Conservation (phyloP, 2,329 filamentous ascomycete genomes). For the Rasamsonia emersonii region DNA sequence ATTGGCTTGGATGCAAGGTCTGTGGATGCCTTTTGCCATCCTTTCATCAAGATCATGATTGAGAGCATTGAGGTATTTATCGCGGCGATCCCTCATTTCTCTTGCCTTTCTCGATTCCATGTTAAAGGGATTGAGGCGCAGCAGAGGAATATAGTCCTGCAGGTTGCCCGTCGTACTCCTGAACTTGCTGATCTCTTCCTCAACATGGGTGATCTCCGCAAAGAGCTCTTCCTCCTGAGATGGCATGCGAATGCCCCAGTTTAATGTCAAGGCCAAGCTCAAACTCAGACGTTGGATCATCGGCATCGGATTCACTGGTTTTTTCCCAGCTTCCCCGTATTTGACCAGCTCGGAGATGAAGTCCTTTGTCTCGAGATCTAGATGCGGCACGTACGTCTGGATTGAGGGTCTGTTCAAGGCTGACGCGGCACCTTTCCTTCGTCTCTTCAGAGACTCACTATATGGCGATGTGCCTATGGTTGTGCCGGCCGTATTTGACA, state of each 20-base stretch:
- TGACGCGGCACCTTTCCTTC: conserved; percentile 56
- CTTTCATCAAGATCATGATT: conserved; percentile 52
- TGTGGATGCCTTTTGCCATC: conserved; percentile 52
- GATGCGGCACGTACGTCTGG: conserved; percentile 52
- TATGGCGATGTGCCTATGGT: conserved; percentile 62
- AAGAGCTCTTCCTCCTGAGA: conserved; percentile 54
- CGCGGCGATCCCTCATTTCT: conserved; percentile 52
- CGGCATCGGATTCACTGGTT: conserved; percentile 55
- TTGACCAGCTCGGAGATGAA: conserved; percentile 54
- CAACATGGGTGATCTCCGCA: conserved; percentile 54
- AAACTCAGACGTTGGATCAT: conserved; percentile 59
- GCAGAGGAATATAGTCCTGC: conserved; percentile 53
- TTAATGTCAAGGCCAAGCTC: conserved; percentile 55
- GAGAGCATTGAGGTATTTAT: conserved; percentile 50
- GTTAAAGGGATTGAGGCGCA: conserved; percentile 54
- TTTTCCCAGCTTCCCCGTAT: conserved; percentile 47
- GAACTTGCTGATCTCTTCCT: conserved; percentile 53
- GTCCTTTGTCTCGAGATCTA: conserved; percentile 55
- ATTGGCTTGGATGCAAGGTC: conserved; percentile 60
- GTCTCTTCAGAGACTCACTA: conserved; percentile 54
- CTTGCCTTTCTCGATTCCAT: conserved; percentile 49
- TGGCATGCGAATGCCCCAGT: conserved; percentile 56
- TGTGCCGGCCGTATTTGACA: conserved; percentile 57
- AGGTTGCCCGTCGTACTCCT: conserved; percentile 53
- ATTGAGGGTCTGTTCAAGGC: conserved; percentile 59